A percentile compares a stretch with the other conserved stretches of the same genome.
phyloP scores from a whole-genome alignment of 345 rosid genomes.

The Mercurialis annua region DNA sequence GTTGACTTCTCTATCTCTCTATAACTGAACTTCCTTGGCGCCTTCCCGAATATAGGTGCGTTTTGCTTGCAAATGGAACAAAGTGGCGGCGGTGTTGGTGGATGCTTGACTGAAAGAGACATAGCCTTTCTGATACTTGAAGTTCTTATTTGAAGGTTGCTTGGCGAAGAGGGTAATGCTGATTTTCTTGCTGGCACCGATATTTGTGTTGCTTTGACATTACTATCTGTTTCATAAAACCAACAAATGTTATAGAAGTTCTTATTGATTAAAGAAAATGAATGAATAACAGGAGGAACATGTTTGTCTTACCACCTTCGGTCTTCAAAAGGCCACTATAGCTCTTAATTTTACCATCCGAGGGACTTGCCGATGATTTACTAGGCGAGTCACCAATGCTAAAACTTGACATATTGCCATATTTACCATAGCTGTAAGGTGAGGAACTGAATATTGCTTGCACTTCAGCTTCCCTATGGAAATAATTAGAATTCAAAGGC shows the following conservation, averaged over 20 bases:
- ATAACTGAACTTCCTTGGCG: constrained; percentile 46
- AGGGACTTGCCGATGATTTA: neutral
- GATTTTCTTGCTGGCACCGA: constrained; percentile 25
- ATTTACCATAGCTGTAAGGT: constrained; percentile 2
- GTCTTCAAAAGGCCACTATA: constrained; percentile 18
- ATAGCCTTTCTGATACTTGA: constrained; percentile 33
- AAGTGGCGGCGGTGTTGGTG: constrained; percentile 48
- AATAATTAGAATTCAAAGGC: constrained; percentile 25
- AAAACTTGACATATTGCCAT: constrained; percentile 2
- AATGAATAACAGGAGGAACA: neutral
- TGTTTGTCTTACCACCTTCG: constrained; percentile 20
- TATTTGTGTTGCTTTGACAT: constrained; percentile 1
- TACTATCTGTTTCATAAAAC: constrained; percentile 14
- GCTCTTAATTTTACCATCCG: constrained; percentile 17
- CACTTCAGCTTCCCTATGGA: constrained; percentile 7
- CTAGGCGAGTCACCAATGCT: neutral
- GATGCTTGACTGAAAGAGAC: constrained; percentile 36
- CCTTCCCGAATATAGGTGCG: constrained; percentile 45
- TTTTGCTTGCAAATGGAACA: constrained; percentile 61
- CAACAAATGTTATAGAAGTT: neutral
- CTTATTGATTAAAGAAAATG: neutral
- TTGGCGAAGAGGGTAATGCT: constrained; percentile 9
- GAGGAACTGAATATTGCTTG: constrained; percentile 14
- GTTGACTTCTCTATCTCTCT: constrained; percentile 50
- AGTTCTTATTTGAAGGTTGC: constrained; percentile 11